Base-by-base conservation (phyloP, 441 rosid species). In the Populus hybrid region DNA sequence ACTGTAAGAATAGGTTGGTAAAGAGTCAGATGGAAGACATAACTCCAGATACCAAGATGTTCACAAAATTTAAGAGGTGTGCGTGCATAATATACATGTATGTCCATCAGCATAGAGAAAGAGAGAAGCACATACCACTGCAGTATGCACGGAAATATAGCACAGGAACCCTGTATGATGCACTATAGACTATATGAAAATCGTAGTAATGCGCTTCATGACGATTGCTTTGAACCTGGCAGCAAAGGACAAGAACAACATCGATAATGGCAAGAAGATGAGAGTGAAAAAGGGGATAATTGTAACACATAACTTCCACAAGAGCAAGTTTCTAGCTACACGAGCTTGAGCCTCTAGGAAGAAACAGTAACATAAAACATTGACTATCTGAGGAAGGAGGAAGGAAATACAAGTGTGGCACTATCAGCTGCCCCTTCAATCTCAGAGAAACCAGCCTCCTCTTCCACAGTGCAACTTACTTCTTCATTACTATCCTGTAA, bases 131-230 rank as follows among this genome's bases (percentile, higher is more conserved):
- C 88, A 76, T 85, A 94, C 99, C 90, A 3, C 89, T 81, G 69
- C 81, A 42, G 36, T 89, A 88, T 36, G 87, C 97, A 5, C 91
- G 93, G 68, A 93, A 92, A 74, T 92, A 93, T 24, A 95, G 88
- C 82, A 88, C 95, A 2, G 99, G 99, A 80, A 92, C 93, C 79
- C 84, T 79, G 69, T 85, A 94, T 0, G 94, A 88, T 61, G 86
- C 80, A 84, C 94, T 91, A 84, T 92, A 91, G 69, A 93, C 86
- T 16, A 93, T 73, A 78, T 93, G 96, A 78, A 88, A 91, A 83
- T 95, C 98, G 29, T 84, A 93, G 88, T 81, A 87, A 80, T 85
- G 95, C 50, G 75, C 87, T 80, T 84, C 88, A 77, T 69, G 78
- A 24, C 79, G 75, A 69, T 61, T 14, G 80, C 76, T 80, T 72